Conservation (phyloP, 1,284 basidiomycete species). For the Marasmius sp. region DNA sequence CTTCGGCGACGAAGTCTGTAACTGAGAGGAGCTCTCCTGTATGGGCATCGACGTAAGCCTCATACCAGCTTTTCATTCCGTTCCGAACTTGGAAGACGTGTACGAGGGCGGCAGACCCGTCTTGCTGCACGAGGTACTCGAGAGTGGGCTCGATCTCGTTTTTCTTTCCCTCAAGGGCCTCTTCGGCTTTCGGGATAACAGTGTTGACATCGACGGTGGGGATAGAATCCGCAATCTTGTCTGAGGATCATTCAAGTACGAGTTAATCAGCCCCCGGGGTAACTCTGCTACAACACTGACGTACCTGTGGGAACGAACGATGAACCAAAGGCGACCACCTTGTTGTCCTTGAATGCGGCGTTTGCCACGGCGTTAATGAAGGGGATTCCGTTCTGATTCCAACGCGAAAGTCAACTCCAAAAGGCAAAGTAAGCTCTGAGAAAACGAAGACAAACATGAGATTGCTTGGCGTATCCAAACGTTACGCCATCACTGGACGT, state of each 20-base stretch:
- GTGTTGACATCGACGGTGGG: constrained; percentile 28
- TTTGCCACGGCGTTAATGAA: constrained; percentile 51
- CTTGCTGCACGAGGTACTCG: constrained; percentile 41
- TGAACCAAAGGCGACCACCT: constrained; percentile 48
- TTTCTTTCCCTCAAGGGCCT: constrained; percentile 28
- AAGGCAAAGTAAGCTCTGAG: background rate
- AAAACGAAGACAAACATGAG: constrained; percentile 32
- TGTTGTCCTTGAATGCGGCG: constrained; percentile 39
- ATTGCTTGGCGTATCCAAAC: constrained; percentile 43
- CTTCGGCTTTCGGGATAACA: constrained; percentile 29
- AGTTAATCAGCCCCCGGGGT: background rate
- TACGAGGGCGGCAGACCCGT: constrained; percentile 45
- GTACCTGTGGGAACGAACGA: constrained; percentile 50
- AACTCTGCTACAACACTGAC: constrained; percentile 16
- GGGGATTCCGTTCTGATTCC: constrained; percentile 39
- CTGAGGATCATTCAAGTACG: constrained; percentile 20
- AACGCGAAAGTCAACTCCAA: background rate
- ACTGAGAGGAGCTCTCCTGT: constrained; percentile 52
- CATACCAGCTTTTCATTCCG: constrained; percentile 54
- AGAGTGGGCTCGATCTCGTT: constrained; percentile 32
- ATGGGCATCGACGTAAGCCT: constrained; percentile 62
- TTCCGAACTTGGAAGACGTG: constrained; percentile 54
- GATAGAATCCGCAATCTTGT: constrained; percentile 28
- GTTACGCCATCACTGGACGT: constrained; percentile 23
- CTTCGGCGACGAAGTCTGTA: constrained; percentile 53